Base-by-base conservation (phyloP, 2,329 filamentous ascomycete species). In the Juglanconis oblonga region DNA sequence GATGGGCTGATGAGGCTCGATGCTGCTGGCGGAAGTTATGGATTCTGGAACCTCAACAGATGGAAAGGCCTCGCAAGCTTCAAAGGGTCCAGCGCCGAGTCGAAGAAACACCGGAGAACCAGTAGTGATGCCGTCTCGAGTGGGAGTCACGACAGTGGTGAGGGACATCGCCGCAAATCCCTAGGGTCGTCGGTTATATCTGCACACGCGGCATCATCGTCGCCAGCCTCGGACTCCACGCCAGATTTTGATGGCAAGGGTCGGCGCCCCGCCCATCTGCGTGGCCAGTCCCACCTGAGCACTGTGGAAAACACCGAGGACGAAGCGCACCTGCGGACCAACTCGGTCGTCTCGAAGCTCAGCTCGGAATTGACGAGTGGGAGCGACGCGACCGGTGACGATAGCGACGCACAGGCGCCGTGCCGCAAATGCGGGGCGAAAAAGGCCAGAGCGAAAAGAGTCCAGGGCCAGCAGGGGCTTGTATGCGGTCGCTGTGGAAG, bases 371-470 rank as follows among this genome's bases (percentile, higher is more conserved):
- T 78, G 60, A 75, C 73, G 3, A 79, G 74, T 29, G 76, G 72
- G 8, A 70, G 71, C 6, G 66, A 68, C 55, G 63, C 67, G 59
- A 69, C 62, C 24, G 73, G 68, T 4, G 77, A 78, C 4, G 78
- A 77, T 11, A 77, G 74, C 14, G 78, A 80, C 54, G 75, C 17
- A 17, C 17, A 79, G 40, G 71, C 83, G 64, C 77, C 72, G 31
- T 90, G 88, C 67, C 74, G 77, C 29, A 79, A 79, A 62, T 91
- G 88, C 67, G 80, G 81, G 4, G 80, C 83, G 1, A 80, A 73
- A 24, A 61, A 55, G 62, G 91, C 91, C 65, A 84, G 84, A 64
- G 82, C 83, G 1, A 84, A 81, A 65, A 84, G 81, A 62, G 74
- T 79, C 4, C 79, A 76, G 33, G 80, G 79, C 7, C 77, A 76